Percentiles rank a stretch among this genome's conserved stretches.
These are phyloP conservation scores for Alloascoidea hylecoeti DNA, from an alignment of 805 yeast genomes.

Conservation along the genomic window DNA sequence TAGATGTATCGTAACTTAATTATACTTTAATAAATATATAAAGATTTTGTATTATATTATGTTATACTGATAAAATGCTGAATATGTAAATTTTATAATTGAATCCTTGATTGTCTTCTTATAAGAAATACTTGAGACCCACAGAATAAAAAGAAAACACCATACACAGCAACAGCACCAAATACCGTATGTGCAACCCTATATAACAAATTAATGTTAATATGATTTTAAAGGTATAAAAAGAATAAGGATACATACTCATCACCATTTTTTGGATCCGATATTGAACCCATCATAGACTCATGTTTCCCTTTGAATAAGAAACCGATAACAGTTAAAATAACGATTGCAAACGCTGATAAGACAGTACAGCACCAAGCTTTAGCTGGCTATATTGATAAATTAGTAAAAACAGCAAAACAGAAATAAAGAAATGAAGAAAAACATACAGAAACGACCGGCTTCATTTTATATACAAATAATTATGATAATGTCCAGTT, in stretches of 20 bases:
- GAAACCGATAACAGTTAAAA: conserved; percentile 71
- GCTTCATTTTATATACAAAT: neutral
- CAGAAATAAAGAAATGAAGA: neutral
- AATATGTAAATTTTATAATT: conserved; percentile 19
- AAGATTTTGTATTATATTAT: no score
- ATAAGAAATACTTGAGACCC: conserved; percentile 68
- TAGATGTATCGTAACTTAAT: no score
- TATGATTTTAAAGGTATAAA: neutral
- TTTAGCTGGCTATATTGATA: conserved; percentile 53
- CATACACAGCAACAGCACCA: conserved; percentile 78
- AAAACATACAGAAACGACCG: neutral
- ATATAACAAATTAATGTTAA: neutral
- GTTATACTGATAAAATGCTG: no score
- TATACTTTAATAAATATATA: no score
- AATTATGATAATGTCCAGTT: no score
- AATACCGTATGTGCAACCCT: conserved; percentile 82
- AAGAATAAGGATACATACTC: conserved; percentile 29
- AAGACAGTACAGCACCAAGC: conserved; percentile 94
- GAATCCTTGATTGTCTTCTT: conserved; percentile 54
- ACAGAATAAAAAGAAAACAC: conserved; percentile 73
- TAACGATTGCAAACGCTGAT: conserved; percentile 85
- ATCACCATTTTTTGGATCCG: conserved; percentile 85
- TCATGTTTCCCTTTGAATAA: conserved; percentile 75
- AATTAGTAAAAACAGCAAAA: conserved; percentile 10
- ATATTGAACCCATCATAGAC: conserved; percentile 82